A percentile compares a stretch with the other conserved stretches of the same genome.
Conservation (phyloP, 192 early-diverging fungal species). For the Gonapodya sp. region DNA sequence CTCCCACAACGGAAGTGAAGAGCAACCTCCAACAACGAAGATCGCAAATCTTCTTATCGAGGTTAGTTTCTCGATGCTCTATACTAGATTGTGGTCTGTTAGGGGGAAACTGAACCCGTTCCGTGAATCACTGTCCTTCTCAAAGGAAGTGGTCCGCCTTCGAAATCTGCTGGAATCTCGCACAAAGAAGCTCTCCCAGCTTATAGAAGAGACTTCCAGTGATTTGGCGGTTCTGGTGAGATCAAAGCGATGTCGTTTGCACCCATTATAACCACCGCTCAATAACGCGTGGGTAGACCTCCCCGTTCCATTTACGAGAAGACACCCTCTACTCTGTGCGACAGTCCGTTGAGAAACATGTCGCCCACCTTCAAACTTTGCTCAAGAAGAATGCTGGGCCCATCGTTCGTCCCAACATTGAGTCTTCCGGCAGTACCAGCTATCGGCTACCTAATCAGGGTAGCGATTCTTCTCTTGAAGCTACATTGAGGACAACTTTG, state of each 20-base stretch:
- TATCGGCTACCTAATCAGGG: no score
- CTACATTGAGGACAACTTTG: neutral
- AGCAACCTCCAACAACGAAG: neutral
- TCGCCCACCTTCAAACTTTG: neutral
- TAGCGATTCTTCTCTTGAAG: no score
- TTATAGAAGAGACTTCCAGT: neutral
- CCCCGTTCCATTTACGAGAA: neutral
- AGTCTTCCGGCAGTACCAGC: no score
- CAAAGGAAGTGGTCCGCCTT: neutral
- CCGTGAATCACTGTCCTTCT: neutral
- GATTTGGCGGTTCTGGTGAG: neutral
- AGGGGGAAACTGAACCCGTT: neutral
- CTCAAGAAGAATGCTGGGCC: neutral
- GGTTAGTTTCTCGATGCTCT: neutral
- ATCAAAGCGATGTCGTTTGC: neutral
- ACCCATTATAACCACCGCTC: neutral
- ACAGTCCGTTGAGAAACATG: neutral
- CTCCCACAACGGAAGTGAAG: neutral
- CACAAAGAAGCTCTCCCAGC: neutral
- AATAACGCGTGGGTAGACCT: neutral
- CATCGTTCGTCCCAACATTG: neutral
- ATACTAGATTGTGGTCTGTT: neutral
- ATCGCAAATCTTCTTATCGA: neutral
- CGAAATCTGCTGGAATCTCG: neutral
- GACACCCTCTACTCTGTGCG: neutral